These are phyloP conservation scores for Antrodiella citrinella DNA, from an alignment of 768 basidiomycete genomes.

Conservation along the genomic window DNA sequence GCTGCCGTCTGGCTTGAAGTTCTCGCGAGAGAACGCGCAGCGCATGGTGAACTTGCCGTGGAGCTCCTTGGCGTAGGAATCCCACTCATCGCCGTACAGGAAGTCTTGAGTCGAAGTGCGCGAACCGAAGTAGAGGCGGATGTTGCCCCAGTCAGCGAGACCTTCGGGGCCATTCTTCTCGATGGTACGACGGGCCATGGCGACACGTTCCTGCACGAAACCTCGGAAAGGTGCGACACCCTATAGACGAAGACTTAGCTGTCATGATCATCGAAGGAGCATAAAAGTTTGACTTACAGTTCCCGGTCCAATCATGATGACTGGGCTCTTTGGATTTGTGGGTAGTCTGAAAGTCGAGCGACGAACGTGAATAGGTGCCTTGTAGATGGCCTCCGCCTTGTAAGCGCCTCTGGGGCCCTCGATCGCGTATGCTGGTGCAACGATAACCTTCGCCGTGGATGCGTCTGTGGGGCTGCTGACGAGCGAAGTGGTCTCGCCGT, in stretches of 20 bases:
- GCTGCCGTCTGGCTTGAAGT: conserved; percentile 78
- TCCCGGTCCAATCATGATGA: conserved; percentile 98
- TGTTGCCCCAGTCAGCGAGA: conserved; percentile 90
- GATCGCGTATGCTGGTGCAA: conserved; percentile 70
- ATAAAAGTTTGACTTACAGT: conserved; percentile 88
- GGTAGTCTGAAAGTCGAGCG: conserved; percentile 96
- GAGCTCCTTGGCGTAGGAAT: conserved; percentile 75
- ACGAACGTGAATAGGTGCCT: conserved; percentile 89
- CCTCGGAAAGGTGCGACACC: conserved; percentile 99
- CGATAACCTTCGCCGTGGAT: conserved; percentile 28
- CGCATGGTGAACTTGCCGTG: conserved; percentile 88
- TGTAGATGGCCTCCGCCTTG: conserved; percentile 60
- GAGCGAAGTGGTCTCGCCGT: conserved; percentile 46
- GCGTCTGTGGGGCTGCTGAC: conserved; percentile 25
- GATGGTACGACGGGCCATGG: conserved; percentile 86
- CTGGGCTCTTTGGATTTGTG: conserved; percentile 95
- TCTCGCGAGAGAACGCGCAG: conserved; percentile 84
- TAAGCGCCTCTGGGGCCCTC: conserved; percentile 88
- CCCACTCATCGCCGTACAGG: conserved; percentile 95
- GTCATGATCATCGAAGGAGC: not conserved
- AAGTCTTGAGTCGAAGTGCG: conserved; percentile 84
- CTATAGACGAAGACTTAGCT: conserved; percentile 28
- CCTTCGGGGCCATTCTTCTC: conserved; percentile 95
- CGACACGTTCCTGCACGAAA: conserved; percentile 96
- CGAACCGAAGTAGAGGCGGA: conserved; percentile 96